Evolutionary conservation across 257 asterid species (phyloP).

Genomic region (Solanum habrochaites): DNA sequence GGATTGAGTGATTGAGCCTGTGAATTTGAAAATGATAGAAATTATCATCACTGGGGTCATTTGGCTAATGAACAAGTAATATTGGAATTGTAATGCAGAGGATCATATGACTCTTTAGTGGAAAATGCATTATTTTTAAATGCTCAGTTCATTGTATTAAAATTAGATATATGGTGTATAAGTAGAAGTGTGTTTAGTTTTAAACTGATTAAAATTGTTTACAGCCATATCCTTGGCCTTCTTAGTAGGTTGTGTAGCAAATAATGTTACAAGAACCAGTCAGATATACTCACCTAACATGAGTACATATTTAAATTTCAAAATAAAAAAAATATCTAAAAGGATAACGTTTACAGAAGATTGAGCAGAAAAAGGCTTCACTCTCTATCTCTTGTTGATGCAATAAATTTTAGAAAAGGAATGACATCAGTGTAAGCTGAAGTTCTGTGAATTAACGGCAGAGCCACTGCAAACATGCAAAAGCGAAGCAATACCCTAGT

Average conservation of each 20-base stretch:
- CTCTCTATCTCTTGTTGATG: not conserved
- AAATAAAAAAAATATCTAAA: not conserved
- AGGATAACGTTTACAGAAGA: not conserved
- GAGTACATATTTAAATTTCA: not conserved
- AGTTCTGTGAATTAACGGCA: not conserved
- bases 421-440: not conserved
- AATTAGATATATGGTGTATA: not conserved
- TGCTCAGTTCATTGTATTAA: not conserved
- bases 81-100: not conserved
- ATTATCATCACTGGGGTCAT: not conserved
- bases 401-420: not conserved
- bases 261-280: not conserved
- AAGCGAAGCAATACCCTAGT: not conserved
- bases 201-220: not conserved
- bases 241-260: not conserved
- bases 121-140: not conserved
- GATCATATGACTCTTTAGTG: not conserved
- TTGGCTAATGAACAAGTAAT: not conserved
- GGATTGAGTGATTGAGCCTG: not conserved
- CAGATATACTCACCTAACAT: not conserved
- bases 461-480: not conserved
- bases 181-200: not conserved
- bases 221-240: not conserved
- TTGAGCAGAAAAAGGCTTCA: not conserved
- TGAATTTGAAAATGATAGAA: not conserved